phyloP scores from a whole-genome alignment of 2,329 filamentous ascomycete genomes.

The Stagonosporopsis cucurbitacearum region DNA sequence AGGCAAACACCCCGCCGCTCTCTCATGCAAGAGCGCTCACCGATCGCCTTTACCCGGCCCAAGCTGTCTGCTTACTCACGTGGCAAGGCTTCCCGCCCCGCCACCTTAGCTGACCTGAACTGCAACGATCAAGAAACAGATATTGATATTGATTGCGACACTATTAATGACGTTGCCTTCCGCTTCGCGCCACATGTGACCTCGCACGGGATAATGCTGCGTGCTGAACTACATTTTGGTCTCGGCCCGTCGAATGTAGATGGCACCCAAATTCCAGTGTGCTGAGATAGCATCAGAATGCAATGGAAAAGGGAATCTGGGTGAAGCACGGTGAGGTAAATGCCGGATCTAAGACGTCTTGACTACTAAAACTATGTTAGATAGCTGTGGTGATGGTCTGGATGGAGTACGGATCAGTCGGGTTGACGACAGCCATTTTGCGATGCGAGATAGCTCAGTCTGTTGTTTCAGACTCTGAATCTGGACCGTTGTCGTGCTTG shows the following conservation, averaged over 20 bases:
- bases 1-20: neutral
- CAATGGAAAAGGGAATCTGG: neutral
- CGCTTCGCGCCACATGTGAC: neutral
- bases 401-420: neutral
- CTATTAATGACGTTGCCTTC: slow-evolving; percentile 14
- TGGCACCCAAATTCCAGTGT: neutral
- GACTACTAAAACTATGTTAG: neutral
- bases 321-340: neutral
- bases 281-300: neutral
- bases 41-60: slow-evolving; percentile 6
- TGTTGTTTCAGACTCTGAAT: neutral
- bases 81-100: neutral
- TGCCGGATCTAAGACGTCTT: neutral
- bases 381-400: neutral
- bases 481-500: no score
- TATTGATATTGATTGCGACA: slow-evolving; percentile 1
- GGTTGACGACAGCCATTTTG: neutral
- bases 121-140: neutral
- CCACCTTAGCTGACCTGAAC: slow-evolving; percentile 8
- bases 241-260: neutral
- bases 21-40: neutral
- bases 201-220: neutral
- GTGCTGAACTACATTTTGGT: neutral
- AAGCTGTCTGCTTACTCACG: neutral
- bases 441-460: neutral